Percentiles rank a stretch among this genome's conserved stretches.
Evolutionary conservation across 805 yeast genomes (phyloP).

Genomic region (Candida bentonensis): DNA sequence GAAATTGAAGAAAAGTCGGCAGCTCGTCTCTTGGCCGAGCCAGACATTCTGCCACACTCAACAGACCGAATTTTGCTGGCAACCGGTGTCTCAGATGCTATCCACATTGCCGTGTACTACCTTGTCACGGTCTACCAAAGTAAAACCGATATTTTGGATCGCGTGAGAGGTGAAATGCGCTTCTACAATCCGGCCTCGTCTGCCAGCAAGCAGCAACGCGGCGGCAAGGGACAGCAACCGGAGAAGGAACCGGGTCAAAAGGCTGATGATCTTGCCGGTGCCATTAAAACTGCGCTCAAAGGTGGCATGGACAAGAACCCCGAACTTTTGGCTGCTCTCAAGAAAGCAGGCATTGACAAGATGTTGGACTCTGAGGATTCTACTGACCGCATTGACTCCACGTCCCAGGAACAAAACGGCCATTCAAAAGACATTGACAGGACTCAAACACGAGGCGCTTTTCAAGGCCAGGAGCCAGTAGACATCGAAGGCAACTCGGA

Average conservation of each 20-base stretch:
- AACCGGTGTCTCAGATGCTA: slow-evolving; percentile 73
- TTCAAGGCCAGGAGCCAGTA: slow-evolving; percentile 7
- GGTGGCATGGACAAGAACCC: not conserved
- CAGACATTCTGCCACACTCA: slow-evolving; percentile 54
- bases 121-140: slow-evolving; percentile 44
- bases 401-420: not conserved
- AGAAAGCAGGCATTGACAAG: not conserved
- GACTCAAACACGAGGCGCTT: no score
- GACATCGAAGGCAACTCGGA: slow-evolving; percentile 3
- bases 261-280: not conserved
- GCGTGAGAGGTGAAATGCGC: not conserved
- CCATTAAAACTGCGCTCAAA: not conserved
- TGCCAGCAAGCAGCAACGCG: not conserved
- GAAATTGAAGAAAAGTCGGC: slow-evolving; percentile 77
- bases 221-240: not conserved
- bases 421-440: no score
- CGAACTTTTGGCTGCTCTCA: not conserved
- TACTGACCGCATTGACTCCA: not conserved
- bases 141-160: slow-evolving; percentile 21
- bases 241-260: not conserved
- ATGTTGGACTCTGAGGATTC: not conserved
- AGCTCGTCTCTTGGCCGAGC: slow-evolving; percentile 61
- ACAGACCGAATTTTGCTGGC: slow-evolving; percentile 63
- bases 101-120: slow-evolving; percentile 70
- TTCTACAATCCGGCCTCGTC: not conserved